Percentiles rank a stretch among this genome's conserved stretches.
Evolutionary conservation across 805 yeast species (phyloP).

Genomic region (Martiniozyma abietophila): DNA sequence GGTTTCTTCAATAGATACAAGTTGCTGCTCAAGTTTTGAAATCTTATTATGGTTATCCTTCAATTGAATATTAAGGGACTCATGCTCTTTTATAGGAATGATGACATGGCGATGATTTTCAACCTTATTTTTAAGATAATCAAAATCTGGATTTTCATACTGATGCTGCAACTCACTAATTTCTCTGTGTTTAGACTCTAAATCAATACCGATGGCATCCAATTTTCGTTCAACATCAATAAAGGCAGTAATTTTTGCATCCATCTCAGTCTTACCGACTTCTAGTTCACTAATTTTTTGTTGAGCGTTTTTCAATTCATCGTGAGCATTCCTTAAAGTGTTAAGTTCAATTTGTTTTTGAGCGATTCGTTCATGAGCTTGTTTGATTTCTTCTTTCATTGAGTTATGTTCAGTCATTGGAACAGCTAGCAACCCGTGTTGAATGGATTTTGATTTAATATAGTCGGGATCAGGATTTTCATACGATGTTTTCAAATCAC

Average conservation of each 20-base stretch:
- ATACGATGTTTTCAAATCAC: slow-evolving; percentile 3
- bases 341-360: slow-evolving; percentile 1
- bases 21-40: background rate
- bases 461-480: slow-evolving; percentile 14
- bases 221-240: background rate
- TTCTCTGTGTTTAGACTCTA: slow-evolving; percentile 6
- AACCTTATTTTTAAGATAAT: slow-evolving; percentile 15
- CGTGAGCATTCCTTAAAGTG: background rate
- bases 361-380: background rate
- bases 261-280: no score
- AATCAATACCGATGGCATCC: background rate
- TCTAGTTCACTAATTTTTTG: slow-evolving; percentile 1
- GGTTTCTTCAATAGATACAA: slow-evolving; percentile 7
- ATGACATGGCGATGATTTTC: slow-evolving; percentile 11
- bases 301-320: background rate
- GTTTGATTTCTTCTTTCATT: background rate
- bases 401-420: slow-evolving; percentile 10
- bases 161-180: slow-evolving; percentile 1
- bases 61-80: background rate
- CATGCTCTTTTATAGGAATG: slow-evolving; percentile 9
- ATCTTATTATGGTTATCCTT: background rate
- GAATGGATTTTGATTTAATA: slow-evolving; percentile 10
- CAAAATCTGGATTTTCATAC: slow-evolving; percentile 13
- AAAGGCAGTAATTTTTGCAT: background rate
- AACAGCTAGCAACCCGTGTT: slow-evolving; percentile 10